Evolutionary conservation across 805 yeast species (phyloP).

Genomic region (Starmera amethionina): DNA sequence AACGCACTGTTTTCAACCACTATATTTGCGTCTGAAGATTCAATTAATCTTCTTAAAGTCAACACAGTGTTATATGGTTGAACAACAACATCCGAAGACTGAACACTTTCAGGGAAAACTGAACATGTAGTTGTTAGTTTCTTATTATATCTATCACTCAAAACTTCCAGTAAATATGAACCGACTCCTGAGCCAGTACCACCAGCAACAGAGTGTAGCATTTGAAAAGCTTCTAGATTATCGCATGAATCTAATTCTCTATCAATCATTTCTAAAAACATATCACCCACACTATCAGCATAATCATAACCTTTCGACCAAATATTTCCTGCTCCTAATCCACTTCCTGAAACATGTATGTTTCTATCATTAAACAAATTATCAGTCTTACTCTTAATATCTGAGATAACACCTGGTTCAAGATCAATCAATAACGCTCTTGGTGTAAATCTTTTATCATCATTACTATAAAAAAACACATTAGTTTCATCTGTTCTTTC

Average conservation of each 20-base stretch:
- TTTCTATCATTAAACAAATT: conserved; percentile 79
- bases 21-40: conserved; percentile 77
- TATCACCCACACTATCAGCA: conserved; percentile 60
- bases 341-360: conserved; percentile 66
- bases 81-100: conserved; percentile 92
- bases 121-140: conserved; percentile 79
- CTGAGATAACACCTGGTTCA: conserved; percentile 81
- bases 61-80: conserved; percentile 91
- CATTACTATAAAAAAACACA: conserved; percentile 72
- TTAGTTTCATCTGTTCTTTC: conserved; percentile 65
- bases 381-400: conserved; percentile 41
- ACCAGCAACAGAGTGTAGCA: conserved; percentile 93
- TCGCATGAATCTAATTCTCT: conserved; percentile 88
- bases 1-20: conserved; percentile 89
- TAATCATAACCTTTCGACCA: conserved; percentile 88
- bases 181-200: conserved; percentile 99
- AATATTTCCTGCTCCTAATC: conserved; percentile 92
- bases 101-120: conserved; percentile 71
- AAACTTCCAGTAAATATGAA: conserved; percentile 62
- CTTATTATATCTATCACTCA: conserved; percentile 76
- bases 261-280: conserved; percentile 74
- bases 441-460: conserved; percentile 74
- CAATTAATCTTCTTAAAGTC: conserved; percentile 72
- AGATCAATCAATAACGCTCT: conserved; percentile 77
- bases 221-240: conserved; percentile 79